Percentiles rank a stretch among this genome's conserved stretches.
phyloP scores from a whole-genome alignment of 169 alveolate genomes.

The Eimeria zaria region DNA sequence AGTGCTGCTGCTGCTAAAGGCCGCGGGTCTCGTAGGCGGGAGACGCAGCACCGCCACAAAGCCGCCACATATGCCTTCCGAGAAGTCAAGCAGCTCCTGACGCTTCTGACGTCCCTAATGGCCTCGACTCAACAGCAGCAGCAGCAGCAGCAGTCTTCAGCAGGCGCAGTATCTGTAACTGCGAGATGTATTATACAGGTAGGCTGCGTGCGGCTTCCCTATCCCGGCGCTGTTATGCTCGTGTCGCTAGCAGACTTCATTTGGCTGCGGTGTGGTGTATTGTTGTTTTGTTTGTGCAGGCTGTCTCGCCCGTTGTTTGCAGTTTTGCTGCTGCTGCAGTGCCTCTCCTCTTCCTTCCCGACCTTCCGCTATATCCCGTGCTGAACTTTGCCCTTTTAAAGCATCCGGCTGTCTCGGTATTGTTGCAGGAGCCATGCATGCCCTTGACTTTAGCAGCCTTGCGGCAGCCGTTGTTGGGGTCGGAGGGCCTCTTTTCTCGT shows the following conservation, averaged over 20 bases:
- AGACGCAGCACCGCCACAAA: conserved; percentile 67
- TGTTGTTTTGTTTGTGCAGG: conserved; percentile 27
- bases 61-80: conserved; percentile 71
- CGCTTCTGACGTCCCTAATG: conserved; percentile 56
- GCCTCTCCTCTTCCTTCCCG: conserved; percentile 60
- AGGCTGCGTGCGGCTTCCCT: not conserved
- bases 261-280: not conserved
- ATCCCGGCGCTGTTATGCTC: not conserved
- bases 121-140: conserved; percentile 62
- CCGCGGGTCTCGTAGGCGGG: conserved; percentile 39
- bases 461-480: conserved; percentile 67
- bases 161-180: conserved; percentile 1
- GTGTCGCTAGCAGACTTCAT: not conserved
- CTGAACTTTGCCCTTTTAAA: conserved; percentile 40
- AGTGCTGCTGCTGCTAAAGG: conserved; percentile 23
- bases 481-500: conserved; percentile 57
- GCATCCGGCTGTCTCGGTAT: conserved; percentile 53
- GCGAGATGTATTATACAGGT: not conserved
- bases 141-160: conserved; percentile 12
- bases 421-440: conserved; percentile 73
- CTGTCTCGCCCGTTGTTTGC: conserved; percentile 58
- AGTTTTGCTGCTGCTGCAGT: conserved; percentile 51
- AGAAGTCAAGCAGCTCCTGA: conserved; percentile 61
- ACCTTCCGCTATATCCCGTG: conserved; percentile 57
- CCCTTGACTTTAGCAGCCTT: conserved; percentile 49